phyloP scores from a whole-genome alignment of 495 filamentous ascomycete genomes.

The Talaromyces nanjingensis region DNA sequence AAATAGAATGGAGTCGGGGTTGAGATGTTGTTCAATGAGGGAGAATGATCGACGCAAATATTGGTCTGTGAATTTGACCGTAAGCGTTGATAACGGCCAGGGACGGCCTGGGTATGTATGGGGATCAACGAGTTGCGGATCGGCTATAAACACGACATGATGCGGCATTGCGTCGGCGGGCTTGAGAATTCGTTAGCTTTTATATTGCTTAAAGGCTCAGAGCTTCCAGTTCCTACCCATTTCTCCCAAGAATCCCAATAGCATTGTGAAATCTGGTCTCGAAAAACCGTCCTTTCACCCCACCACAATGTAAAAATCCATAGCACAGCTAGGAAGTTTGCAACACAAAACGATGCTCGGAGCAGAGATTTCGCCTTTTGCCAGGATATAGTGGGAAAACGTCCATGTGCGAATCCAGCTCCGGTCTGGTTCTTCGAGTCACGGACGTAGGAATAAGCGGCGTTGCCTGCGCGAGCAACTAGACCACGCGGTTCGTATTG shows the following conservation, averaged over 20 bases:
- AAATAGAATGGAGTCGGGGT: constrained; percentile 80
- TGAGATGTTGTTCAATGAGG: constrained; percentile 58
- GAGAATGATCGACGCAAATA: constrained; percentile 78
- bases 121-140: constrained; percentile 96
- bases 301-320: constrained; percentile 81
- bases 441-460: constrained; percentile 20
- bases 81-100: constrained; percentile 76
- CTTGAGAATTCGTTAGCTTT: constrained; percentile 33
- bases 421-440: neutral
- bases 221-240: constrained; percentile 57
- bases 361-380: constrained; percentile 9
- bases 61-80: constrained; percentile 76
- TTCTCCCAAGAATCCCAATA: constrained; percentile 82
- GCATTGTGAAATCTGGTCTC: constrained; percentile 60
- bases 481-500: constrained; percentile 11
- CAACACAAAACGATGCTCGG: constrained; percentile 44
- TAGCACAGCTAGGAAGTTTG: constrained; percentile 57
- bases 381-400: constrained; percentile 12
- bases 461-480: constrained; percentile 15
- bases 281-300: constrained; percentile 79
- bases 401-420: constrained; percentile 6
- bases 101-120: constrained; percentile 94
- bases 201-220: neutral
- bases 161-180: constrained; percentile 71
- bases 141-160: constrained; percentile 80